Base-by-base conservation (phyloP, 164 flowering plant genomes). In the Magnolia officinalis region DNA sequence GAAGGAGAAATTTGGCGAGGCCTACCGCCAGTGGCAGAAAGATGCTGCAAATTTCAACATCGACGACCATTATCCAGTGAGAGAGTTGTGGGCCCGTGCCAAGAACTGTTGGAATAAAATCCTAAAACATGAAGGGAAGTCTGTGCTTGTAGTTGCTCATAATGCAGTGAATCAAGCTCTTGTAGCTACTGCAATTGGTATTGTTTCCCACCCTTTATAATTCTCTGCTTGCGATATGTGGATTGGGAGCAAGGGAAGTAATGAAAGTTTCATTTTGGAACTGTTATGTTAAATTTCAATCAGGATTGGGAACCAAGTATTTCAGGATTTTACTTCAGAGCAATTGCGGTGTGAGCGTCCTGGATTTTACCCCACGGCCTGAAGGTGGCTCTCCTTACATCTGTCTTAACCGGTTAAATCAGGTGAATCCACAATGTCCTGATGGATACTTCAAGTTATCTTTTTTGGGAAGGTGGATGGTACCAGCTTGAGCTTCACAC, bases 141-240 rank as follows among this genome's bases (percentile, higher is more conserved):
- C 97, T 63, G 85, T 93, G 76, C 97, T 95, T 79, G 96, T 95
- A 80, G 98, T 93, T 85, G 99, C 98, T 82, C 98, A 93, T 72
- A 93, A 95, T 90, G 98, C 99, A 67, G 96, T 95, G 75, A 95
- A 95, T 85, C 98, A 93, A 88, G 97, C 99, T 79, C 96, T 95
- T 68, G 86, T 93, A 80, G 98, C 97, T 66, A 87, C 99, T 51
- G 98, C 97, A 16, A 80, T 95, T n/a, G 97, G 99, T 93, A 87
- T 71, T 75, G 2, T 61, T 55, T 21, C 63, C 8, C 29, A 50
- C 20, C 64, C 31, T 26, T 49, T 75, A 13, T 70, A 72, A 21
- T 67, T 63, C 55, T 72, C 63, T 52, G 7, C 8, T 23, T 68
- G 31, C 16, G n/a, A 18, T 50, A 50, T 65, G 45, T n/a, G 20